Evolutionary conservation across 2,329 filamentous ascomycete genomes (phyloP).

Genomic region (Sporothrix globosa): DNA sequence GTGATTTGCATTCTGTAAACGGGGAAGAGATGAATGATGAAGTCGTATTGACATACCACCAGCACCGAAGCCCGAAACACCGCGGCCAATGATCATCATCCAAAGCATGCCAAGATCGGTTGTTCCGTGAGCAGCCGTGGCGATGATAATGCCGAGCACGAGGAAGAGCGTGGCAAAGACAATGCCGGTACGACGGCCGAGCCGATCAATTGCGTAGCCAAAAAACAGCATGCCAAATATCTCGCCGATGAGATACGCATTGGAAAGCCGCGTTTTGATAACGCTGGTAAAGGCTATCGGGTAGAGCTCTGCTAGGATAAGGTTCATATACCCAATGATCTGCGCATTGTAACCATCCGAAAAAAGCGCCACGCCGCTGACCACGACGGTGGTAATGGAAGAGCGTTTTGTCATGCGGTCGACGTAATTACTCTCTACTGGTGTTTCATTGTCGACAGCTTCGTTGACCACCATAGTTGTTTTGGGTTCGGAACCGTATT

Average conservation of each 20-base stretch:
- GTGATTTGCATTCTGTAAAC: slow-evolving; percentile 15
- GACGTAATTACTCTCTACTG: neutral
- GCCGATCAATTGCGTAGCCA: slow-evolving; percentile 53
- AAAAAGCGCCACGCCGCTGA: slow-evolving; percentile 16
- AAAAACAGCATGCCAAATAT: slow-evolving; percentile 61
- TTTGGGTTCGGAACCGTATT: neutral
- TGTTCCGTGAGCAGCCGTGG: slow-evolving; percentile 51
- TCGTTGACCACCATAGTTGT: neutral
- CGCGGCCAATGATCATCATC: slow-evolving; percentile 53
- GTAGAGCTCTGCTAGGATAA: slow-evolving; percentile 49
- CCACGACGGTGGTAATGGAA: neutral
- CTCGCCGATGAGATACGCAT: slow-evolving; percentile 59
- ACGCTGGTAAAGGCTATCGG: slow-evolving; percentile 48
- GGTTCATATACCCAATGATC: slow-evolving; percentile 51
- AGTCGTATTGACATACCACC: slow-evolving; percentile 40
- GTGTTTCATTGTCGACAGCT: neutral
- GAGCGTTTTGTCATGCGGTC: neutral
- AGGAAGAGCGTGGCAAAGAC: slow-evolving; percentile 52
- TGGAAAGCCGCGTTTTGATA: slow-evolving; percentile 57
- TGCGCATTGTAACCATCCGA: slow-evolving; percentile 41
- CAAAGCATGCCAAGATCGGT: slow-evolving; percentile 50
- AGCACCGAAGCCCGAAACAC: slow-evolving; percentile 50
- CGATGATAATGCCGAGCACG: slow-evolving; percentile 50
- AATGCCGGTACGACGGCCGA: slow-evolving; percentile 55
- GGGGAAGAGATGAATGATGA: slow-evolving; percentile 17